Conservation (phyloP, 2,329 filamentous ascomycete species). For the Pestalotiopsis sp. region DNA sequence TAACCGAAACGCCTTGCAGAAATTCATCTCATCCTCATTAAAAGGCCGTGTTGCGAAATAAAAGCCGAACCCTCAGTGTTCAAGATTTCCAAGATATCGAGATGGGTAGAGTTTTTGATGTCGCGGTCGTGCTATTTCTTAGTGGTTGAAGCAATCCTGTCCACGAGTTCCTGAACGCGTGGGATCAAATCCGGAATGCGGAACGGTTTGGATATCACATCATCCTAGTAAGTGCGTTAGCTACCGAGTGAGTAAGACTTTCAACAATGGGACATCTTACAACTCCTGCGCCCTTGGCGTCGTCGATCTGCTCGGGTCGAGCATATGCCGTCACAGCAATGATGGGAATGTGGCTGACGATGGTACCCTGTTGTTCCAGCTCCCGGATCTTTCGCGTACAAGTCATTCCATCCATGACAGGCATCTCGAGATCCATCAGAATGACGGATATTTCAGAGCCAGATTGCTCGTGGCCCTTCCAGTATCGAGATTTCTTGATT, state of each 20-base stretch:
- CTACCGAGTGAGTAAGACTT: not conserved
- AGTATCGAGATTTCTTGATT: constrained; percentile 57
- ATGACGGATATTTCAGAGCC: constrained; percentile 65
- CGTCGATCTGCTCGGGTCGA: constrained; percentile 71
- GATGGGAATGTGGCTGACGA: constrained; percentile 70
- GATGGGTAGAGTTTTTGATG: not conserved
- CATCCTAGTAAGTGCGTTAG: constrained; percentile 52
- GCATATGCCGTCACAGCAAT: constrained; percentile 86
- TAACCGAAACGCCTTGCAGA: not conserved
- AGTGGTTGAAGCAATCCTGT: constrained; percentile 4
- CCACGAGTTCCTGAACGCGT: constrained; percentile 62
- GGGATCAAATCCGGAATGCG: constrained; percentile 70
- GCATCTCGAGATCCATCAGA: constrained; percentile 83
- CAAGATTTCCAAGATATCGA: not conserved
- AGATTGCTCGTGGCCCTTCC: constrained; percentile 48
- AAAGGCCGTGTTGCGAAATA: not conserved
- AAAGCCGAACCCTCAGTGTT: not conserved
- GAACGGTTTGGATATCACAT: constrained; percentile 80
- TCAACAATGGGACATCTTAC: constrained; percentile 44
- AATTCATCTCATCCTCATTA: not conserved
- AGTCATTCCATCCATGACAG: constrained; percentile 79
- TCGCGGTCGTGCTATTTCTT: not conserved
- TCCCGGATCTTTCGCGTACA: constrained; percentile 71
- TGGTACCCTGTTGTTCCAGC: constrained; percentile 62
- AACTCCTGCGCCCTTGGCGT: constrained; percentile 72